Conservation (phyloP, 129 eudicot species). For the Tagetes patula region DNA sequence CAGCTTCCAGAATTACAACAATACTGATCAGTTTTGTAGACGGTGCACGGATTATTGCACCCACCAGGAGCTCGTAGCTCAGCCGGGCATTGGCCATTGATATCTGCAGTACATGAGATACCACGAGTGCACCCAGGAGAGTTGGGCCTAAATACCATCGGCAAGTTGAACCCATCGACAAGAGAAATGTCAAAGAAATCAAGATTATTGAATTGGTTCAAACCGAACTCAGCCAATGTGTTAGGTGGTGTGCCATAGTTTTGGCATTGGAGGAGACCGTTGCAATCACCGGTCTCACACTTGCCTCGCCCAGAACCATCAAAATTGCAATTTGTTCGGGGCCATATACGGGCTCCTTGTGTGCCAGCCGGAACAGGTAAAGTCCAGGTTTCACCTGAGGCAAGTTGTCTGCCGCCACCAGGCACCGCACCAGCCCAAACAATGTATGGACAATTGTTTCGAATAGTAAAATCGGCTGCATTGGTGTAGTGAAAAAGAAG, state of each 20-base stretch:
- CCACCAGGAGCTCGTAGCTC: constrained; percentile 44
- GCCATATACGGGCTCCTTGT: constrained; percentile 32
- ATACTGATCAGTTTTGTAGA: constrained; percentile 40
- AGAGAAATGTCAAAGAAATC: constrained; percentile 50
- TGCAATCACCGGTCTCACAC: constrained; percentile 48
- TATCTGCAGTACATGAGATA: constrained; percentile 36
- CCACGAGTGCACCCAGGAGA: constrained; percentile 27
- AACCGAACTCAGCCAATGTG: constrained; percentile 43
- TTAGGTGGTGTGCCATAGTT: constrained; percentile 40
- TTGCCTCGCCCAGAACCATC: constrained; percentile 27
- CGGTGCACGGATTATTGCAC: constrained; percentile 57
- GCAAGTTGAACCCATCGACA: constrained; percentile 54
- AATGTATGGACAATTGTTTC: constrained; percentile 52
- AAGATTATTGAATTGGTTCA: constrained; percentile 31
- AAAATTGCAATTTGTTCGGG: constrained; percentile 38
- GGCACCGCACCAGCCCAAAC: constrained; percentile 68
- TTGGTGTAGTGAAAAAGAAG: neutral
- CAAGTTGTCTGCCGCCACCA: constrained; percentile 43
- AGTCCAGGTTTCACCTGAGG: constrained; percentile 35
- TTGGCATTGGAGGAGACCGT: constrained; percentile 33
- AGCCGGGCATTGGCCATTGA: constrained; percentile 42
- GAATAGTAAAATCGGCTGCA: constrained; percentile 28
- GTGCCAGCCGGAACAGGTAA: constrained; percentile 23
- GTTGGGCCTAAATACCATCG: constrained; percentile 39
- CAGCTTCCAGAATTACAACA: constrained; percentile 47